Conservation (phyloP, 177 flowering plant genomes). For the Vitis hybrid region DNA sequence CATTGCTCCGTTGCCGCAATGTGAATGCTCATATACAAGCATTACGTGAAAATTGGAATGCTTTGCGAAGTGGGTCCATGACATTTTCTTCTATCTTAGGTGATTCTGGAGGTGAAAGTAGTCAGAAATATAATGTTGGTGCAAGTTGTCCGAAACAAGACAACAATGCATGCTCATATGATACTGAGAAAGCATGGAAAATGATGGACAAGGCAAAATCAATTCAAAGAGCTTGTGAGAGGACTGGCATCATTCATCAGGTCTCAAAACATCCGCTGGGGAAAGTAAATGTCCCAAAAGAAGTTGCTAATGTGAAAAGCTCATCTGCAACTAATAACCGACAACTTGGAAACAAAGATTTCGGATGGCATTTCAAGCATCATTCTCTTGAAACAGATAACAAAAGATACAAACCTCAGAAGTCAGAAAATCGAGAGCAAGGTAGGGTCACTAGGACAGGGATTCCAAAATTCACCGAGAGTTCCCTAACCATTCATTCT, state of each 20-base stretch:
- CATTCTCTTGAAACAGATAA: constrained; percentile 10
- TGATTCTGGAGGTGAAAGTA: constrained; percentile 11
- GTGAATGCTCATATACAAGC: constrained; percentile 44
- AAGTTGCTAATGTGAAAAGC: constrained; percentile 11
- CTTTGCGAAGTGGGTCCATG: constrained; percentile 50
- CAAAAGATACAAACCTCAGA: constrained; percentile 7
- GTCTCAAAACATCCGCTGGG: constrained; percentile 12
- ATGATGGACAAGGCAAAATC: constrained; percentile 63
- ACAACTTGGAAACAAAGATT: constrained; percentile 8
- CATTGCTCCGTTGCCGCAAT: constrained; percentile 46
- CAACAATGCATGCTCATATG: constrained; percentile 18
- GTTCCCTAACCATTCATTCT: constrained; percentile 10
- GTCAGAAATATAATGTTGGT: constrained; percentile 6
- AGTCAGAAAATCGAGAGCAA: constrained; percentile 14
- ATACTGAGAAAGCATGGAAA: constrained; percentile 72
- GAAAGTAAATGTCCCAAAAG: constrained; percentile 15
- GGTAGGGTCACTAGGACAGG: constrained; percentile 4
- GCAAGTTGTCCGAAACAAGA: constrained; percentile 6
- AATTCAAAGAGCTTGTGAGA: constrained; percentile 9
- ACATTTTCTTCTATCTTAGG: constrained; percentile 36
- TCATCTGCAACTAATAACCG: constrained; percentile 9
- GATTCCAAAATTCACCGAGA: not conserved
- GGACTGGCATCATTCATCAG: constrained; percentile 4
- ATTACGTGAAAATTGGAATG: constrained; percentile 73
- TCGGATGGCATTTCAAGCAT: constrained; percentile 8